Conservation (phyloP, 306 rosid species). For the Aeschynomene evenia region DNA sequence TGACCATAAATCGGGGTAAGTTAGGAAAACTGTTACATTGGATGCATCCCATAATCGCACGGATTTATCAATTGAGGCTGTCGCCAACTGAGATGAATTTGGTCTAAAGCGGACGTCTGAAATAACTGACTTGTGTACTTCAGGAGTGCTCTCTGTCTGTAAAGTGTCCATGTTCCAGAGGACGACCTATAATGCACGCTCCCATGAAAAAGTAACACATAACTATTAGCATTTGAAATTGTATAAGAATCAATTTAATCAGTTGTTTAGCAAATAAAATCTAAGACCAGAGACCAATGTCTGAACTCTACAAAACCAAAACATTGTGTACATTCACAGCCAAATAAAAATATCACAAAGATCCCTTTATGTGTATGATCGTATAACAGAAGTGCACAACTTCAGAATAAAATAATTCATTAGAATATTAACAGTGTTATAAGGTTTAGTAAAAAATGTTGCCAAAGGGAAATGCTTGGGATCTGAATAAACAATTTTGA, state of each 20-base stretch:
- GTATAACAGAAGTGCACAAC: slow-evolving; percentile 3
- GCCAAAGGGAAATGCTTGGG: background rate
- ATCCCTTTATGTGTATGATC: background rate
- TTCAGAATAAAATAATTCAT: background rate
- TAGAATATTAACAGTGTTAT: slow-evolving; percentile 11
- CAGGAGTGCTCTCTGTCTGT: slow-evolving; percentile 43
- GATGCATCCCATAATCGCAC: slow-evolving; percentile 61
- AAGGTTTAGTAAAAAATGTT: slow-evolving; percentile 1
- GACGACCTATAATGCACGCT: slow-evolving; percentile 38
- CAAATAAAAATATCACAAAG: slow-evolving; percentile 13
- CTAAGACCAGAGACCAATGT: background rate
- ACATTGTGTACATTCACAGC: background rate
- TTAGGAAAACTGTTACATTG: slow-evolving; percentile 38
- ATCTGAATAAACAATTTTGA: slow-evolving; percentile 4
- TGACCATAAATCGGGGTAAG: slow-evolving; percentile 11
- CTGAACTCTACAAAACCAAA: background rate
- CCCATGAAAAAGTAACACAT: slow-evolving; percentile 16
- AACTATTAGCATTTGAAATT: slow-evolving; percentile 15
- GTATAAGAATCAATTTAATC: background rate
- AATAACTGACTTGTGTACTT: slow-evolving; percentile 47
- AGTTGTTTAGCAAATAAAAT: slow-evolving; percentile 11
- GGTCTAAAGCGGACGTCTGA: slow-evolving; percentile 60
- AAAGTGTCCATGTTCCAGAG: slow-evolving; percentile 56
- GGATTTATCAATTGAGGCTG: slow-evolving; percentile 51
- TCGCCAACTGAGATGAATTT: slow-evolving; percentile 53